Base-by-base conservation (phyloP, 352 stramenopile species). In the Pythium coloratum region DNA sequence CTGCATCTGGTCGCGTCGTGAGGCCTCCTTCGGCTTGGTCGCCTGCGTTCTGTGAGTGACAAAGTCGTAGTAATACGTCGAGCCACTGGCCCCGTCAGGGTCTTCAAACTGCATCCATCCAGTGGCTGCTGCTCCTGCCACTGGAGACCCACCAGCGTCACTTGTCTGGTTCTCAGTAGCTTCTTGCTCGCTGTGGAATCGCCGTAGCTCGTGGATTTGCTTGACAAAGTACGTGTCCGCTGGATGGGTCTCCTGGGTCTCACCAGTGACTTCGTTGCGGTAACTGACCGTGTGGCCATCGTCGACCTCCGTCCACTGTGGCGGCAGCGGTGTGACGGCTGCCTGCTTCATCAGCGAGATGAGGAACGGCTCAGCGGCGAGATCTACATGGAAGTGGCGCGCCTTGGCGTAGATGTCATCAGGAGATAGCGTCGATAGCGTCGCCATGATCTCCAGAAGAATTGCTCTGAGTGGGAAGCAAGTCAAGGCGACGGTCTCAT, bases 61-160 rank as follows among this genome's bases (percentile, higher is more conserved):
- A 65, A 91, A 91, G 62, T 91, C 73, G 57, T 84, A 88, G 69
- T 89, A 91, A 56, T 86, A 91, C 60, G 51, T 59, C 0, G 49
- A 12, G 50, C 61, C 34, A 5, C 32, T 16, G 10, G 36, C 32
- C 18, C 30, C 30, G 2, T 28, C 55, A 26, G 62, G 33, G 49
- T 77, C 64, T n/a, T 84, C 71, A 64, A 91, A 91, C 53, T 72
- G 70, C 74, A 91, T 81, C 82, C 82, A 91, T 1, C 64, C 76
- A 26, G 50, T 61, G 18, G 30, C 34, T 16, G 50, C 32, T 18
- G 47, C 33, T 5, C 13, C 12, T 6, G 30, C 30, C 1, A 57
- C 32, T 67, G 59, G 59, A 53, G 30, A 10, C 20, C 44, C 30
- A 16, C 12, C 53, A 6, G 24, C 33, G 7, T 49, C 33, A 12